Evolutionary conservation across 1,284 basidiomycete genomes (phyloP), one percentile per base, ranked within the genome.

Genomic region (Pseudomicrostroma phylloplanum): DNA sequence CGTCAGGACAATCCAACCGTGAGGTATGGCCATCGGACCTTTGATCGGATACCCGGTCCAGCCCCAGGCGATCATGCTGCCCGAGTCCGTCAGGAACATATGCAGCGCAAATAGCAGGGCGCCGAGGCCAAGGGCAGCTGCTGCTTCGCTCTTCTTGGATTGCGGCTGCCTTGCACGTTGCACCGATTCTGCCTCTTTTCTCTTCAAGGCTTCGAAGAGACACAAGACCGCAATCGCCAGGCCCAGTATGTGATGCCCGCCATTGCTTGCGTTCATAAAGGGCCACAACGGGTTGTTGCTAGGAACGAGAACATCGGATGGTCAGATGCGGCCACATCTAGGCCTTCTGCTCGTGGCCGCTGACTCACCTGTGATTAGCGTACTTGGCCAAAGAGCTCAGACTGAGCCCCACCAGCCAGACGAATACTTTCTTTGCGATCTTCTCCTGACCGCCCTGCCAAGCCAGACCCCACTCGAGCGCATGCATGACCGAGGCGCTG

Each of bases 1-100:
- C n/a, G 86, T 68, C 51, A 92, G 82, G 25, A 89, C 88, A 46
- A 90, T 73, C 0, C 84, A 83, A 21, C 87, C 88, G 73, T 90
- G 87, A 1, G 88, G 80, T 72, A 90, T 86, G 1, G 91, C 87
- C 9, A 87, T 71, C 7, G 73, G 74, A 23, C 74, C 74, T 21
- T 81, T 84, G 63, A 85, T 73, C 0, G 92, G 90, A 70, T 88
- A 94, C 1, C 92, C 92, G 0, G 89, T 89, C 91, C 91, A 96
- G 0, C 89, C 87, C 89, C 90, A 94, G 1, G 90, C 87, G 65
- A 94, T 85, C 60, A 93, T 84, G 0, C 91, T 92, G 64, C 88
- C 89, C 0, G 87, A 82, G 69, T 96, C 92, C 6, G 87, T 86
- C 49, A 91, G 81, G 61, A 91, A 84, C 41, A 86, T 88, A 74